Base-by-base conservation (phyloP, 208 protist genomes). In the Leishmania martiniquensis region DNA sequence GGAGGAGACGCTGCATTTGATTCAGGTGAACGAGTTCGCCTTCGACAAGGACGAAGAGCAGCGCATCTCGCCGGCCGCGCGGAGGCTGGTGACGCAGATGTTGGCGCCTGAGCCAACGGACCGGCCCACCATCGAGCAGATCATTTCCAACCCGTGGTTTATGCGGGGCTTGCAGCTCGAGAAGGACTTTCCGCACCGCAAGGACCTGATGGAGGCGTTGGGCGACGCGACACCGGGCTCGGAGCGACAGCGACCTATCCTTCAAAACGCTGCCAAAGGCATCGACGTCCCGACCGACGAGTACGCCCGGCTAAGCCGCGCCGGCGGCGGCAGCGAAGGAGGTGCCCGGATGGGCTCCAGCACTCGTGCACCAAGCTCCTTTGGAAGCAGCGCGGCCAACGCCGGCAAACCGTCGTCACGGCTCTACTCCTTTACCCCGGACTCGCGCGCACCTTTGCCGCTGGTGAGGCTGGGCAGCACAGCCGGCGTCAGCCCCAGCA, bases 1-100 rank as follows among this genome's bases (percentile, higher is more conserved):
- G 67, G 98, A 99, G 76, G 98, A 98, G 51, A 99, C 94, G 15
- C 86, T 98, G 59, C 86, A 98, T 60, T 89, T 98, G 20, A 97
- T 98, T 74, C 83, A 93, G 73, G 75, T 75, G 39, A 83, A 65
- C 39, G 76, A 86, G 57, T 89, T 95, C 68, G 59, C 49, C 52
- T 95, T 94, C 63, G 75, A 89, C 25, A 91, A 93, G 77, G 89
- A 94, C 32, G 96, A 95, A 84, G 65, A 86, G 37, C 32, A 73
- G 42, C 89, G 88, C 54, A 94, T 99, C 65, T 93, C 90, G 0
- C 73, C 78, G 0, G 84, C 78, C 13, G 93, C 89, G 20, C 88
- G 86, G 22, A 74, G 80, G n/a, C 76, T 97, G 10, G 86, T 96
- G 22, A 63, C 51, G 13, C 73, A 81, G 52, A 98, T 98, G 89